These are phyloP conservation scores for Simmondsia chinensis DNA, from an alignment of 148 eudicot species.

Conservation along the genomic window DNA sequence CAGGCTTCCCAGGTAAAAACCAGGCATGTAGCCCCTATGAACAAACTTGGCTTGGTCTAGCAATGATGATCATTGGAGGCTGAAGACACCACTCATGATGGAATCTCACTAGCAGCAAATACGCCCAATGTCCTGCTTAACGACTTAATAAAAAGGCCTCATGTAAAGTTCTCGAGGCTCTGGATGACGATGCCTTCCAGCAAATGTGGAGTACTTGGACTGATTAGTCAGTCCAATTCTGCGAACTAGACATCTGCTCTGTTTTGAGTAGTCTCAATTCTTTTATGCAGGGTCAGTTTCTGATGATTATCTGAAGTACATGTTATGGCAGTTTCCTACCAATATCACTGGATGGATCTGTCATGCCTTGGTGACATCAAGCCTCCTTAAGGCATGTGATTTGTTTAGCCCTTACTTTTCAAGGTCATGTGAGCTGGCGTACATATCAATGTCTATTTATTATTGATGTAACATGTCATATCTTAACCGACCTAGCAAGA, in stretches of 20 bases:
- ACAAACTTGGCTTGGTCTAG: too few species aligned
- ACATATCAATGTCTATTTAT: neutral
- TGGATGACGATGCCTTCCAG: neutral
- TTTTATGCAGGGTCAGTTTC: constrained; percentile 75
- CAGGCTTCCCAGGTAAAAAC: constrained; percentile 83
- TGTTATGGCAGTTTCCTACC: constrained; percentile 93
- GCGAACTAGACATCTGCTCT: neutral
- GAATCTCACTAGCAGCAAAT: too few species aligned
- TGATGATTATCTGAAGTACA: constrained; percentile 94
- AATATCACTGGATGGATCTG: constrained; percentile 97
- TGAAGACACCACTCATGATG: too few species aligned
- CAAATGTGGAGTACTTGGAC: neutral
- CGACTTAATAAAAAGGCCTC: neutral
- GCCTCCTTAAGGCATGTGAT: constrained; percentile 83
- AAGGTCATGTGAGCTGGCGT: neutral
- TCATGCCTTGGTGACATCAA: constrained; percentile 86
- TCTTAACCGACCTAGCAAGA: too few species aligned
- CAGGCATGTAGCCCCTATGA: too few species aligned
- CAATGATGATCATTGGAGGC: too few species aligned
- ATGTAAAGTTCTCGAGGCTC: neutral
- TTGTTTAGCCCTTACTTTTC: constrained; percentile 4
- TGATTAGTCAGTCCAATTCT: neutral
- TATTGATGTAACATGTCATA: neutral
- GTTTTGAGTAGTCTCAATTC: constrained; percentile 2
- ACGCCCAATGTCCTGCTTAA: too few species aligned